A percentile compares a stretch with the other conserved stretches of the same genome.
These are phyloP conservation scores for Boletus huronensis DNA, from an alignment of 768 basidiomycete species.

Conservation along the genomic window DNA sequence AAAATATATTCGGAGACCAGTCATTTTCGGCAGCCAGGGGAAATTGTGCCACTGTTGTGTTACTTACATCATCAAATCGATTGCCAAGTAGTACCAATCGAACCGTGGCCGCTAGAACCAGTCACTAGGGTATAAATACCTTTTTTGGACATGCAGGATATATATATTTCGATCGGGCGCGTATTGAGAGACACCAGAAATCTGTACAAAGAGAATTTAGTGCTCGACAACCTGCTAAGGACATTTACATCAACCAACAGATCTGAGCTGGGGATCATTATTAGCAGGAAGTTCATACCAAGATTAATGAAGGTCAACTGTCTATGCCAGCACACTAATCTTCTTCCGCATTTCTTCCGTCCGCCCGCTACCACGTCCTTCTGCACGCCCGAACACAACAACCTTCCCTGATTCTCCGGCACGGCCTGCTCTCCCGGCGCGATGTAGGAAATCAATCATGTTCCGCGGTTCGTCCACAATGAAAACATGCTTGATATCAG, in stretches of 20 bases:
- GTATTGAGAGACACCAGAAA: not conserved
- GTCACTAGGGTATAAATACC: no score
- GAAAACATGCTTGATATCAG: constrained; percentile 75
- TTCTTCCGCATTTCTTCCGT: constrained; percentile 50
- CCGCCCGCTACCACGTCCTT: constrained; percentile 57
- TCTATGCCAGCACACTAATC: constrained; percentile 38
- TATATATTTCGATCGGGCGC: no score
- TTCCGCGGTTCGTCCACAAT: constrained; percentile 86
- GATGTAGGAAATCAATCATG: constrained; percentile 89
- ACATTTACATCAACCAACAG: not conserved
- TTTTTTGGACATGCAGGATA: no score
- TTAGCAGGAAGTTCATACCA: not conserved
- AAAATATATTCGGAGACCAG: no score
- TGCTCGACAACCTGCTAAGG: not conserved
- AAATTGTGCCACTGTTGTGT: no score
- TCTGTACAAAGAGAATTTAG: not conserved
- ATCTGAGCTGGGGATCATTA: not conserved
- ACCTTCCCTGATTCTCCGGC: constrained; percentile 71
- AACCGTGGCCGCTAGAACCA: no score
- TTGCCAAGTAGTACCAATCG: no score
- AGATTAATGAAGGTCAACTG: not conserved
- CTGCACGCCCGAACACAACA: constrained; percentile 69
- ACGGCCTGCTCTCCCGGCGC: constrained; percentile 80
- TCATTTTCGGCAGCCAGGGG: no score
- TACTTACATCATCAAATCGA: no score